Evolutionary conservation across 2,329 filamentous ascomycete genomes (phyloP).

Genomic region (Phyllosticta citriasiana): DNA sequence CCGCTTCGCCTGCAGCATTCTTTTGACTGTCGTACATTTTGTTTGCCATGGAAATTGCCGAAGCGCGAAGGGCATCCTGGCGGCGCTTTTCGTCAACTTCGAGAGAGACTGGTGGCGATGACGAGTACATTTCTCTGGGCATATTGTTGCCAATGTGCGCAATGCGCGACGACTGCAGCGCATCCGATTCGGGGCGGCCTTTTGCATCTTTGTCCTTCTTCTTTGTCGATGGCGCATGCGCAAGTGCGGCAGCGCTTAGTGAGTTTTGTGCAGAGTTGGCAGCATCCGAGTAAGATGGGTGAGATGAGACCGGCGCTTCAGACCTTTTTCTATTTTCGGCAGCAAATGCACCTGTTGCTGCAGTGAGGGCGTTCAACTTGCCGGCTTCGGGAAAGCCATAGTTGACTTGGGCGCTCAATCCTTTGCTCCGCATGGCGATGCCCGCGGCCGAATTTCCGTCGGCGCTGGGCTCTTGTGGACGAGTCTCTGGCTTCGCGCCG

Average conservation of each 20-base stretch:
- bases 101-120: constrained; percentile 58
- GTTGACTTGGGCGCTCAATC: constrained; percentile 35
- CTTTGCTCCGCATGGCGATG: constrained; percentile 51
- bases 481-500: constrained; percentile 39
- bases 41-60: constrained; percentile 81
- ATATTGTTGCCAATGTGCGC: constrained; percentile 57
- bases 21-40: constrained; percentile 71
- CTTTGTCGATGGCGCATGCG: constrained; percentile 42
- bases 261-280: constrained; percentile 56
- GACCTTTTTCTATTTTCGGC: constrained; percentile 47
- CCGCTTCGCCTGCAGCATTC: constrained; percentile 40
- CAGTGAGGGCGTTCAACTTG: constrained; percentile 57
- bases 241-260: constrained; percentile 61
- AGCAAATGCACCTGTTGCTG: constrained; percentile 68
- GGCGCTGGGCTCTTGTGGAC: constrained; percentile 21
- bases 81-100: constrained; percentile 66
- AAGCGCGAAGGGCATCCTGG: constrained; percentile 65
- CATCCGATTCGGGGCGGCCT: constrained; percentile 25
- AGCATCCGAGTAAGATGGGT: constrained; percentile 43
- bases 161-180: constrained; percentile 8
- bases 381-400: constrained; percentile 41
- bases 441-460: constrained; percentile 59
- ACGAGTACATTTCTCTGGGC: constrained; percentile 66
- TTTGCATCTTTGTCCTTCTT: constrained; percentile 20
- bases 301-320: constrained; percentile 45